Evolutionary conservation across 495 filamentous ascomycete species (phyloP).

Genomic region (Daldinia decipiens): DNA sequence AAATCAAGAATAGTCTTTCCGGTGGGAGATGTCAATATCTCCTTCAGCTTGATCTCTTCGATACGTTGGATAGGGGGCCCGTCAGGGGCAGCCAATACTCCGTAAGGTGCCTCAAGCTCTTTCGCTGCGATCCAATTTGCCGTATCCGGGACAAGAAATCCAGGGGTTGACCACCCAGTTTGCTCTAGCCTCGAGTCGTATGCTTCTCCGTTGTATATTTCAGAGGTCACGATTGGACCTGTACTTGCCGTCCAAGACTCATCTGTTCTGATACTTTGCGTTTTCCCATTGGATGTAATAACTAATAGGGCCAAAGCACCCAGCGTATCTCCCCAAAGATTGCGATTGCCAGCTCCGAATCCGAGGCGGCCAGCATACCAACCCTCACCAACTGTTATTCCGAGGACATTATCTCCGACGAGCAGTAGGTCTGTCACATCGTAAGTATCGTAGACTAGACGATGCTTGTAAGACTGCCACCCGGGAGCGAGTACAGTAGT

Average conservation of each 20-base stretch:
- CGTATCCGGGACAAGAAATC: conserved; percentile 40
- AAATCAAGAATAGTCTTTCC: conserved; percentile 64
- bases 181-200: conserved; percentile 54
- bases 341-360: conserved; percentile 44
- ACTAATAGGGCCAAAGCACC: conserved; percentile 59
- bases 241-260: conserved; percentile 54
- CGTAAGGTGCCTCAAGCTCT: conserved; percentile 41
- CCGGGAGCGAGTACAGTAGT: conserved; percentile 58
- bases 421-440: conserved; percentile 57
- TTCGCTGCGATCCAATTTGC: conserved; percentile 41
- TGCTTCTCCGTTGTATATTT: conserved; percentile 65
- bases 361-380: conserved; percentile 66
- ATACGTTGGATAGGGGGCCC: conserved; percentile 53
- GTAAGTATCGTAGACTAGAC: conserved; percentile 62
- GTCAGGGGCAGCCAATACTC: conserved; percentile 50
- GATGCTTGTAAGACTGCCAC: conserved; percentile 64
- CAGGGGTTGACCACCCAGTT: conserved; percentile 36
- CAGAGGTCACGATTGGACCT: conserved; percentile 57
- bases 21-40: conserved; percentile 56
- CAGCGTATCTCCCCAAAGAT: conserved; percentile 60
- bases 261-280: conserved; percentile 52
- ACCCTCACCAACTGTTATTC: conserved; percentile 63
- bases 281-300: conserved; percentile 35
- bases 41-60: conserved; percentile 49
- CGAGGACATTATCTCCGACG: conserved; percentile 56